Evolutionary conservation across 331 rosid genomes (phyloP), one percentile per base, ranked within the genome.

Genomic region (Arachis monticola): DNA sequence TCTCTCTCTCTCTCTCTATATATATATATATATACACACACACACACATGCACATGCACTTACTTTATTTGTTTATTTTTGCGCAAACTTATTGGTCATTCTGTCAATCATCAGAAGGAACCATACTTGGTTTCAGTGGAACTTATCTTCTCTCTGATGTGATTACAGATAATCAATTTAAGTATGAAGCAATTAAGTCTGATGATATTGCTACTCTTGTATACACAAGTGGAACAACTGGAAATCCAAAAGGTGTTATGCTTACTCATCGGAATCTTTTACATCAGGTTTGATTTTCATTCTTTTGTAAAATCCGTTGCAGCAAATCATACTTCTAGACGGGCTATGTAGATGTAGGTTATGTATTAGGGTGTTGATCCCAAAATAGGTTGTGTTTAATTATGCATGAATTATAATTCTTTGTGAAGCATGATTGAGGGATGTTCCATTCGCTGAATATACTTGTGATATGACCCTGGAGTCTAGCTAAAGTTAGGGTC

Each of bases 201-300:
- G 87, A 92, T 77, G 97, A 94, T 81, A 69, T 90, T 50, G 99
- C 99, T 79, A 86, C 99, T 46, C 91, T 94, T 66, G 74, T 92
- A 13, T 94, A 94, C 85, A 92, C 99, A 57, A 94, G 99, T 76
- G 97, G 97, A 78, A 90, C 99, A 72, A 90, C 99, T 8, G 99
- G 97, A 72, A 92, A 92, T 79, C 96, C 99, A 0, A 94, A 92
- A 80, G 99, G 97, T 58, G 99, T 94, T 84, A 87, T 88, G 96
- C 96, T 94, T 66, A 88, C 97, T 9, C 99, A 94, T 80, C 81
- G 53, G 72, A 94, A 94, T 86, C 87, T 94, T 82, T 76, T 94
- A 82, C 99, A 94, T 82, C 99, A 94, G 97, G 99, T 91, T 78
- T 71, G 87, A 69, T 45, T 60, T 62, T 72, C 52, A 79, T 64